A percentile compares a stretch with the other conserved stretches of the same genome.
These are phyloP conservation scores for Phytophthora constricta DNA, from an alignment of 352 stramenopile species.

Conservation along the genomic window DNA sequence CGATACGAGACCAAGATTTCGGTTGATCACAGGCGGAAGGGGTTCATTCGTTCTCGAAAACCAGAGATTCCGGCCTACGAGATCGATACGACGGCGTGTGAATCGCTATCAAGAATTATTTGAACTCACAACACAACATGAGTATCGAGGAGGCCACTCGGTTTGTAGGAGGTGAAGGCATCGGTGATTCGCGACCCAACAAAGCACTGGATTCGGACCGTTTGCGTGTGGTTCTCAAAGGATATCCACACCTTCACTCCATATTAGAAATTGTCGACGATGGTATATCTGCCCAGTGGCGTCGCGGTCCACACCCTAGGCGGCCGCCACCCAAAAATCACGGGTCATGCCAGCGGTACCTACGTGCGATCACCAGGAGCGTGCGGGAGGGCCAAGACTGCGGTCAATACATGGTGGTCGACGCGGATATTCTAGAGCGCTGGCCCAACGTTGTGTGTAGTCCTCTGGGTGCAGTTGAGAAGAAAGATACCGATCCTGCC, in stretches of 20 bases:
- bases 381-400: constrained; percentile 8
- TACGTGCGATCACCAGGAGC: not conserved
- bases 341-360: not conserved
- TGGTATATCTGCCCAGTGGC: not conserved
- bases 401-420: constrained; percentile 10
- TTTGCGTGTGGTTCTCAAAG: not conserved
- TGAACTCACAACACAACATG: not conserved
- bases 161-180: not conserved
- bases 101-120: not conserved
- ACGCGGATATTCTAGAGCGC: not conserved
- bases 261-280: not conserved
- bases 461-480: constrained; percentile 7
- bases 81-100: constrained; percentile 7
- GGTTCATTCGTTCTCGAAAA: not conserved
- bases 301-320: not conserved
- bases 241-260: not conserved
- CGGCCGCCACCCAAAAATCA: constrained; percentile 4
- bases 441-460: constrained; percentile 6
- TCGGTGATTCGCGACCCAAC: not conserved
- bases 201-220: not conserved
- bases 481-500: not conserved
- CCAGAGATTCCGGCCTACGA: not conserved
- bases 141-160: not conserved
- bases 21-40: not conserved
- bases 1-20: constrained; percentile 35